Percentiles rank a stretch among this genome's conserved stretches.
These are phyloP conservation scores for Xylariaceae sp. DNA, from an alignment of 2,329 filamentous ascomycete species.

Conservation along the genomic window DNA sequence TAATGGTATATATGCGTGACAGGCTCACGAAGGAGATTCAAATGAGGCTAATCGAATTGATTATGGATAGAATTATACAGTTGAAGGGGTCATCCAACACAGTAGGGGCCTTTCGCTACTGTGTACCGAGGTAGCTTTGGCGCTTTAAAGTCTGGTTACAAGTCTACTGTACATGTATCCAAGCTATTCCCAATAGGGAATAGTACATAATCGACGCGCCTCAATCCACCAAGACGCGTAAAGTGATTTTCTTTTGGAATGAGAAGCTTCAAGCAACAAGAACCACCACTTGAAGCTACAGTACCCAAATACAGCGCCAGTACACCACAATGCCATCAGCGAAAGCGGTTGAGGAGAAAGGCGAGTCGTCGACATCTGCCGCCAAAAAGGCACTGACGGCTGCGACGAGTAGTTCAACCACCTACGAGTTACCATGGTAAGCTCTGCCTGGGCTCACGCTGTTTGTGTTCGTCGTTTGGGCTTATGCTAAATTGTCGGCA, in stretches of 20 bases:
- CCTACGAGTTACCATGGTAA: constrained; percentile 83
- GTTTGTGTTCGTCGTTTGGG: not conserved
- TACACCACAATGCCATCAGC: constrained; percentile 50
- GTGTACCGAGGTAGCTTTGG: too few relatives aligned
- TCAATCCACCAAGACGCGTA: constrained; percentile 37
- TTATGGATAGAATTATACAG: too few relatives aligned
- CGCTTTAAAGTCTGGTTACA: too few relatives aligned
- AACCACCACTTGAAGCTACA: not conserved
- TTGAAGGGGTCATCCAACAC: too few relatives aligned
- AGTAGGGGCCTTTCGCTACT: too few relatives aligned
- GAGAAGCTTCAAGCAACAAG: constrained; percentile 6
- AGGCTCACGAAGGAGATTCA: too few relatives aligned
- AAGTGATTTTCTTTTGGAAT: constrained; percentile 35
- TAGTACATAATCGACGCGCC: constrained; percentile 34
- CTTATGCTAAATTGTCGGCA: constrained; percentile 29
- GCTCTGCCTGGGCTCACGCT: constrained; percentile 22
- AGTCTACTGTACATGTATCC: too few relatives aligned
- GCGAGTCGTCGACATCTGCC: constrained; percentile 67
- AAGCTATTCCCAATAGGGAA: constrained; percentile 2
- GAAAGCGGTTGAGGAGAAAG: constrained; percentile 56
- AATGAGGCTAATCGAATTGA: too few relatives aligned
- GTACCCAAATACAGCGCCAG: not conserved
- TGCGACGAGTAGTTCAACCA: constrained; percentile 57
- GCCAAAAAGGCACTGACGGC: constrained; percentile 62
- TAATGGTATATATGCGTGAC: too few relatives aligned